phyloP scores from a whole-genome alignment of 345 rosid genomes.

The Populus tremula region DNA sequence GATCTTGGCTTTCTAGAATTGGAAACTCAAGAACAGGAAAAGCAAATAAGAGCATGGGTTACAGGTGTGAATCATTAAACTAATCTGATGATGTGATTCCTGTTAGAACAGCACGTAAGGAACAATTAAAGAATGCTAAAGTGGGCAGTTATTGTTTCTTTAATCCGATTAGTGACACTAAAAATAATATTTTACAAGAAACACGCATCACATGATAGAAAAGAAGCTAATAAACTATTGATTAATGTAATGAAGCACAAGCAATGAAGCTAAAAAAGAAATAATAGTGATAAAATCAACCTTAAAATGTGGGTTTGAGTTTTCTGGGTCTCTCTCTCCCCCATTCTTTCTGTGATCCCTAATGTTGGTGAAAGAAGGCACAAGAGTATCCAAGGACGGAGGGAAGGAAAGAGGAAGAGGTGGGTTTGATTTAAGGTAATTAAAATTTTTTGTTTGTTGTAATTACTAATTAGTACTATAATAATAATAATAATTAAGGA shows the following conservation, averaged over 20 bases:
- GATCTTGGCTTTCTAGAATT: neutral
- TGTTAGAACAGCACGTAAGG: neutral
- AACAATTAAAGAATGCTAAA: neutral
- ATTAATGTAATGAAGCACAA: neutral
- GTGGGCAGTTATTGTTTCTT: neutral
- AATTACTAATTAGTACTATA: too few relatives aligned
- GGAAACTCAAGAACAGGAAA: neutral
- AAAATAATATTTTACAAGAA: neutral
- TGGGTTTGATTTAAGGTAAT: neutral
- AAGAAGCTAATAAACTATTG: neutral
- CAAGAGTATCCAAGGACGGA: neutral
- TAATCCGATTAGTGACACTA: too few relatives aligned
- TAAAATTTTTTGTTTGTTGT: too few relatives aligned
- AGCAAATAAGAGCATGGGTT: too few relatives aligned
- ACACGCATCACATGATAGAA: neutral
- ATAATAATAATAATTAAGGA: too few relatives aligned
- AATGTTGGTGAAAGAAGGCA: neutral
- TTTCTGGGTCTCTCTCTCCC: neutral
- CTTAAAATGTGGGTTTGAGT: neutral
- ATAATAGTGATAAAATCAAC: neutral
- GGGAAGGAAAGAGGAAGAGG: neutral
- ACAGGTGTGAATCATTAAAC: neutral
- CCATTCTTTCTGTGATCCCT: neutral
- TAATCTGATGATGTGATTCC: neutral
- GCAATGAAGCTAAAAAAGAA: neutral